Evolutionary conservation across 345 rosid species (phyloP).

Genomic region (Pistacia atlantica): DNA sequence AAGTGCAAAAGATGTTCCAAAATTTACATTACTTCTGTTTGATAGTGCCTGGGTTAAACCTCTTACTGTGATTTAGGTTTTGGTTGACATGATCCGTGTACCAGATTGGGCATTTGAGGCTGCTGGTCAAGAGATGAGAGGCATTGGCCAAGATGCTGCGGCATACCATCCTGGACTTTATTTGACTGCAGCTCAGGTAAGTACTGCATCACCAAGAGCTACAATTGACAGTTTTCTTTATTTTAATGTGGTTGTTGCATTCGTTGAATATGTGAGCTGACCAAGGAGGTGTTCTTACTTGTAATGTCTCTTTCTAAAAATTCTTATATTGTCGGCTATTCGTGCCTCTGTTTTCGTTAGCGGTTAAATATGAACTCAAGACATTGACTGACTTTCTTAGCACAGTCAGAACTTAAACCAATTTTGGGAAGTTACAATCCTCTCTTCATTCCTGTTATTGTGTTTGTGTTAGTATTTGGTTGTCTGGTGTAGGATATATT

Average conservation of each 20-base stretch:
- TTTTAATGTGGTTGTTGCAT: background rate
- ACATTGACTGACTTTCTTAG: too few relatives aligned
- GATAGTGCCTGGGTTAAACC: background rate
- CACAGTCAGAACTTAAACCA: too few relatives aligned
- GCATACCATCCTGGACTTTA: slow-evolving; percentile 97
- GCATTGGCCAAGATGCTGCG: slow-evolving; percentile 86
- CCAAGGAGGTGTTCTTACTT: background rate
- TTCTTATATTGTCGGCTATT: background rate
- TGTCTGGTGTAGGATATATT: too few relatives aligned
- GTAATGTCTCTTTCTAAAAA: background rate
- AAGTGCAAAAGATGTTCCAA: background rate
- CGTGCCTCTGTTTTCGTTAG: too few relatives aligned
- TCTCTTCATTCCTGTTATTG: background rate
- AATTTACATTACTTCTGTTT: background rate
- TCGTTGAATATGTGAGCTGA: background rate
- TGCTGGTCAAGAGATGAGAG: slow-evolving; percentile 99
- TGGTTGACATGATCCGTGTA: slow-evolving; percentile 92
- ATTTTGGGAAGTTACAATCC: too few relatives aligned
- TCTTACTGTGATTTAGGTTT: slow-evolving; percentile 51
- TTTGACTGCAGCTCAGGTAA: slow-evolving; percentile 90
- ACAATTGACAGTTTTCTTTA: background rate
- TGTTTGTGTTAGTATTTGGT: background rate
- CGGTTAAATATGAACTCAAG: too few relatives aligned
- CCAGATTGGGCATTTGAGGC: slow-evolving; percentile 99
- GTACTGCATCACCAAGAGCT: slow-evolving; percentile 7